A percentile compares a stretch with the other conserved stretches of the same genome.
Conservation (phyloP, 108 stramenopile species). For the Cylindrotheca fusiformis region DNA sequence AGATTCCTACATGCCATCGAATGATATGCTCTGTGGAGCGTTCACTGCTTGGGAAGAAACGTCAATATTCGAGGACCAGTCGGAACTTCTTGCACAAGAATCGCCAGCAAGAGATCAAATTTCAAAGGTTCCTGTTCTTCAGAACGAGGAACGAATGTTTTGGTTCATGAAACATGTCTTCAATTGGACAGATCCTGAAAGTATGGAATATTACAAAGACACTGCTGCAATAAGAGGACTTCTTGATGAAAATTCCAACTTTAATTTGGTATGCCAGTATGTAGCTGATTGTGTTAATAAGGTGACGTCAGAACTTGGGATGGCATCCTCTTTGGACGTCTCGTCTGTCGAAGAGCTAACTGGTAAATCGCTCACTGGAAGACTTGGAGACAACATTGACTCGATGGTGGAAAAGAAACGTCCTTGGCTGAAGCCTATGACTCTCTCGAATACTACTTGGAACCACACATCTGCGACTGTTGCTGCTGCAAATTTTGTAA, state of each 20-base stretch:
- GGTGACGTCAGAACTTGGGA: conserved; percentile 9
- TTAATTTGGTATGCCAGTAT: conserved; percentile 54
- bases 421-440: conserved; percentile 26
- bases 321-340: conserved; percentile 2
- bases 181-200: not conserved
- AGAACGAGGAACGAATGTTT: not conserved
- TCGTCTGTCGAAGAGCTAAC: not conserved
- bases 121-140: too few relatives aligned
- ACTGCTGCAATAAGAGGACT: conserved; percentile 9
- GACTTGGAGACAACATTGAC: conserved; percentile 18
- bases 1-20: not conserved
- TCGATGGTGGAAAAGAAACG: conserved; percentile 21
- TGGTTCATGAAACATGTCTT: conserved; percentile 23
- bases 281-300: conserved; percentile 39
- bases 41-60: too few relatives aligned
- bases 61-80: too few relatives aligned
- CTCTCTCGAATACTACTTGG: conserved; percentile 14
- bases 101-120: too few relatives aligned
- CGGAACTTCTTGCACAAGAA: too few relatives aligned
- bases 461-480: conserved; percentile 28
- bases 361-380: conserved; percentile 3
- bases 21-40: not conserved
- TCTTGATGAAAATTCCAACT: conserved; percentile 47
- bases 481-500: conserved; percentile 65
- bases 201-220: too few relatives aligned